These are phyloP conservation scores for Aureobasidium sp. DNA, from an alignment of 2,329 filamentous ascomycete genomes.

Conservation along the genomic window DNA sequence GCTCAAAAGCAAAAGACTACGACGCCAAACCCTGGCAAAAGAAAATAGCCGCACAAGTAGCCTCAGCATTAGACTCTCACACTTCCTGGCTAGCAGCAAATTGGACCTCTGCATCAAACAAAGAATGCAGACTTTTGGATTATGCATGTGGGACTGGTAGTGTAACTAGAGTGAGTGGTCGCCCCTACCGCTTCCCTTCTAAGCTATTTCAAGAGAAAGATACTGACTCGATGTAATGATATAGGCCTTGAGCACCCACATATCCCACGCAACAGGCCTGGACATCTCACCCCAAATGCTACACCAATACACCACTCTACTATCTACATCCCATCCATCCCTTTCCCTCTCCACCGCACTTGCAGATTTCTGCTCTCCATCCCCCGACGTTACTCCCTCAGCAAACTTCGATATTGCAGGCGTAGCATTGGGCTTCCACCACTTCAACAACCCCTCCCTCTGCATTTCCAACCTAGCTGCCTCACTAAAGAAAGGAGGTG, in stretches of 20 bases:
- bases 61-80: conserved; percentile 19
- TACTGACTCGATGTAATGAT: background rate
- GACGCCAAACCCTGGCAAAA: conserved; percentile 25
- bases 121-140: conserved; percentile 21
- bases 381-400: conserved; percentile 19
- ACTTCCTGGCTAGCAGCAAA: conserved; percentile 22
- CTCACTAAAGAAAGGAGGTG: conserved; percentile 20
- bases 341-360: conserved; percentile 18
- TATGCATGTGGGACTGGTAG: conserved; percentile 28
- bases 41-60: conserved; percentile 22
- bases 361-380: conserved; percentile 30
- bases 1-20: conserved; percentile 24
- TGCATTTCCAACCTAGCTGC: conserved; percentile 21
- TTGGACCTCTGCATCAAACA: conserved; percentile 15
- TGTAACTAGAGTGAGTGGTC: conserved; percentile 17
- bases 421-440: conserved; percentile 37
- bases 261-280: conserved; percentile 23
- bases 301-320: conserved; percentile 22
- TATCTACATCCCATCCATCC: background rate
- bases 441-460: conserved; percentile 27
- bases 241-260: conserved; percentile 20
- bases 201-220: too few species aligned
- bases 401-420: conserved; percentile 33
- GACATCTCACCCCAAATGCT: conserved; percentile 27
- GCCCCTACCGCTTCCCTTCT: too few species aligned